A percentile compares a stretch with the other conserved stretches of the same genome.
phyloP scores from a whole-genome alignment of 2,329 filamentous ascomycete species.

The Sphaerulina musiva region DNA sequence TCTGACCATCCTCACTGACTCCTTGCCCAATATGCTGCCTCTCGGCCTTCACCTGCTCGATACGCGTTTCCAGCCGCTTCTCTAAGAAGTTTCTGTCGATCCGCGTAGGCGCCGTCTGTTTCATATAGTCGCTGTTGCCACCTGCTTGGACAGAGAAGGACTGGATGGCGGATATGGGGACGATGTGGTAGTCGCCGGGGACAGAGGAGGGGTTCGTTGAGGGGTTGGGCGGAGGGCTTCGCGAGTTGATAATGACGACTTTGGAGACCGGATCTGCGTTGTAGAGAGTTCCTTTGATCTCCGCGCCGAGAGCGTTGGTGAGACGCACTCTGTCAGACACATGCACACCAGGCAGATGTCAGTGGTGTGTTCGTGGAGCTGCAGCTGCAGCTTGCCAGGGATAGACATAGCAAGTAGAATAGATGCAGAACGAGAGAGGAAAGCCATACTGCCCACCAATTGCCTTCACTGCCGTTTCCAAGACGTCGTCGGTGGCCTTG shows the following conservation, averaged over 20 bases:
- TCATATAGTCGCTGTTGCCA: slow-evolving; percentile 36
- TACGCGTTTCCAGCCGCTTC: slow-evolving; percentile 50
- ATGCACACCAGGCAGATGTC: not conserved
- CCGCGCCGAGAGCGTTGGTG: slow-evolving; percentile 48
- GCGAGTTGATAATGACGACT: slow-evolving; percentile 54
- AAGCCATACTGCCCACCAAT: slow-evolving; percentile 55
- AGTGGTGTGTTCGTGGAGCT: not conserved
- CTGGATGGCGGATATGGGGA: slow-evolving; percentile 54
- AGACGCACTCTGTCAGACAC: slow-evolving; percentile 31
- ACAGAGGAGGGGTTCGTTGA: slow-evolving; percentile 30
- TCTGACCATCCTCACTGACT: slow-evolving; percentile 56
- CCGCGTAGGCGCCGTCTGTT: slow-evolving; percentile 41
- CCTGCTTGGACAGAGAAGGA: slow-evolving; percentile 50
- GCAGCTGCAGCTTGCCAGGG: not conserved
- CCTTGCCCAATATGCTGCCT: slow-evolving; percentile 55
- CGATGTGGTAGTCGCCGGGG: slow-evolving; percentile 53
- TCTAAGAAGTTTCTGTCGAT: slow-evolving; percentile 52
- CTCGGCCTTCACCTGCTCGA: slow-evolving; percentile 51
- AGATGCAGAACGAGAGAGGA: not conserved
- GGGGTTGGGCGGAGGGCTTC: slow-evolving; percentile 36
- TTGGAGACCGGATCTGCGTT: slow-evolving; percentile 56
- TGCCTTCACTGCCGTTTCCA: slow-evolving; percentile 52
- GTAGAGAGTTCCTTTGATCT: slow-evolving; percentile 56
- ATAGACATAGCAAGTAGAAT: not conserved
- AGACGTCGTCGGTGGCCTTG: slow-evolving; percentile 42